Percentiles rank a stretch among this genome's conserved stretches.
phyloP scores from a whole-genome alignment of 352 stramenopile species.

The Elongisporangium undulatum region DNA sequence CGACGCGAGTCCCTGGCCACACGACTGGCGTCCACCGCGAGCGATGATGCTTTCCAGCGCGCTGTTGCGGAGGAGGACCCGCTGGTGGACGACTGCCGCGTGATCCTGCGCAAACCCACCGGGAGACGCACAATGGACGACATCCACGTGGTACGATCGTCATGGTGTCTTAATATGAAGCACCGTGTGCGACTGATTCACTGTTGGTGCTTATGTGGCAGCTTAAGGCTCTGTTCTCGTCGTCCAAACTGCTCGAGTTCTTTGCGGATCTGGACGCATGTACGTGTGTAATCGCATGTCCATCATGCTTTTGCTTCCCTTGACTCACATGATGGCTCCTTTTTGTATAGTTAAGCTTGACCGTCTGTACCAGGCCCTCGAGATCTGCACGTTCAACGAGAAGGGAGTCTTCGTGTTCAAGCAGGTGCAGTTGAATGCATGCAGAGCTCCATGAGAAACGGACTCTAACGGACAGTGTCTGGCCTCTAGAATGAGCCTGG shows the following conservation, averaged over 20 bases:
- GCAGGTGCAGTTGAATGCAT: slow-evolving; percentile 19
- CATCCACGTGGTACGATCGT: slow-evolving; percentile 46
- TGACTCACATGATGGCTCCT: background rate
- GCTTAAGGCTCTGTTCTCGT: slow-evolving; percentile 71
- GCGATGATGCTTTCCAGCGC: slow-evolving; percentile 32
- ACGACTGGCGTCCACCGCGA: slow-evolving; percentile 33
- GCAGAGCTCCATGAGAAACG: background rate
- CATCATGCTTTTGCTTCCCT: background rate
- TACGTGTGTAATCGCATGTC: slow-evolving; percentile 18
- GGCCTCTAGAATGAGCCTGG: slow-evolving; percentile 53
- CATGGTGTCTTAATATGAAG: background rate
- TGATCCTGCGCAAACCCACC: slow-evolving; percentile 44
- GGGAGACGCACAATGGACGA: slow-evolving; percentile 65
- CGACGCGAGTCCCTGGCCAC: slow-evolving; percentile 42
- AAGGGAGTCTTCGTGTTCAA: slow-evolving; percentile 58
- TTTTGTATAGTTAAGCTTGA: slow-evolving; percentile 25
- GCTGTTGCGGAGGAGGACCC: slow-evolving; percentile 39
- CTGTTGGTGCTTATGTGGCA: slow-evolving; percentile 10
- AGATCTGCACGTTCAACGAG: slow-evolving; percentile 36
- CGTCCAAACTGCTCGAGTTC: slow-evolving; percentile 75
- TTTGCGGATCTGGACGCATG: slow-evolving; percentile 77
- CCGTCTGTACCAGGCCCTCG: slow-evolving; percentile 71
- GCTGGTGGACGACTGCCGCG: slow-evolving; percentile 45
- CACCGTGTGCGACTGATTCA: background rate
- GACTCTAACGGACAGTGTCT: background rate